Evolutionary conservation across 176 grass and related monocot species (phyloP).

Genomic region (Carex pumila): DNA sequence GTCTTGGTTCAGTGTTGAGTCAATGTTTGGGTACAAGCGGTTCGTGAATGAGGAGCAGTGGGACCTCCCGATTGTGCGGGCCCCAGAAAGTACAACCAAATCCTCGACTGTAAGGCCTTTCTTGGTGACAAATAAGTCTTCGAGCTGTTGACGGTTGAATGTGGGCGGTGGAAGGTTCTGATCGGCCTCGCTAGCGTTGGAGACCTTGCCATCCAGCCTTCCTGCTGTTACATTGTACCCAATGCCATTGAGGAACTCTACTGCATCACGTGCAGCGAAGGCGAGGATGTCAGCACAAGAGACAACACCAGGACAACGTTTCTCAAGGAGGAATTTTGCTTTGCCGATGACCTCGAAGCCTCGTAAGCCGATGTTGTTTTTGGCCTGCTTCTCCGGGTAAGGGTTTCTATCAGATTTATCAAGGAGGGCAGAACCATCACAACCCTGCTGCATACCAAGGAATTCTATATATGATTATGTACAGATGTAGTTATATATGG

Average conservation of each 20-base stretch:
- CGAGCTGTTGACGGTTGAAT: slow-evolving; percentile 2
- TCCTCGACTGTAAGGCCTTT: slow-evolving; percentile 25
- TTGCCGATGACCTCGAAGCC: slow-evolving; percentile 41
- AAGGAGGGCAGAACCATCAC: slow-evolving; percentile 41
- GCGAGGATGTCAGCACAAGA: slow-evolving; percentile 48
- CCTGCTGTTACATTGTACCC: slow-evolving; percentile 19
- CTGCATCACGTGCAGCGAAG: slow-evolving; percentile 28
- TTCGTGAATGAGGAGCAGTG: slow-evolving; percentile 31
- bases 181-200: background rate
- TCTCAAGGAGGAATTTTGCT: slow-evolving; percentile 22
- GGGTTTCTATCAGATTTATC: background rate
- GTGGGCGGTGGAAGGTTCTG: background rate
- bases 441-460: slow-evolving; percentile 15
- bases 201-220: slow-evolving; percentile 26
- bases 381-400: slow-evolving; percentile 24
- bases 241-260: slow-evolving; percentile 17
- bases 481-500: no score
- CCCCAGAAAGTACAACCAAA: slow-evolving; percentile 49
- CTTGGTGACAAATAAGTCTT: slow-evolving; percentile 9
- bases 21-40: slow-evolving; percentile 15
- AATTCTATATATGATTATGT: background rate
- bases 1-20: slow-evolving; percentile 16
- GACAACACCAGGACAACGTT: slow-evolving; percentile 21
- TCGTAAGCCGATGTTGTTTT: slow-evolving; percentile 17
- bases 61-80: slow-evolving; percentile 42